Evolutionary conservation across 176 grass and related monocot species (phyloP).

Genomic region (Dactylis glomerata): DNA sequence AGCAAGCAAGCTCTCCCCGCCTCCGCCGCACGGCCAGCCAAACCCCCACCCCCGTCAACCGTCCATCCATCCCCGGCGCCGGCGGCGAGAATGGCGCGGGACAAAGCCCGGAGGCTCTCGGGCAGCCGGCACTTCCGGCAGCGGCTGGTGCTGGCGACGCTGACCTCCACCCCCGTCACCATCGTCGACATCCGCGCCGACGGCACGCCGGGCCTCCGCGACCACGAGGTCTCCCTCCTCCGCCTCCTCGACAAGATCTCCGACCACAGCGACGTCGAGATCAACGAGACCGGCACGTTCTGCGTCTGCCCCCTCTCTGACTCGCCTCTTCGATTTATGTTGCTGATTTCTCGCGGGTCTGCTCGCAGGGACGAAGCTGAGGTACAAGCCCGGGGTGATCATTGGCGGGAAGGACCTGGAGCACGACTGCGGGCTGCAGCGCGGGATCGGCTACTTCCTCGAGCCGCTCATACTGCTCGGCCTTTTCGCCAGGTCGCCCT

Average conservation of each 20-base stretch:
- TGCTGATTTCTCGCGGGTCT: neutral
- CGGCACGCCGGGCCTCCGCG: constrained; percentile 55
- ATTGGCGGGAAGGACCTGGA: constrained; percentile 56
- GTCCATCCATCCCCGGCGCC: neutral
- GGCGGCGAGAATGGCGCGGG: constrained; percentile 33
- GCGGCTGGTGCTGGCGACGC: constrained; percentile 75
- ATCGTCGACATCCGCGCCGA: constrained; percentile 72
- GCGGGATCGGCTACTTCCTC: constrained; percentile 81
- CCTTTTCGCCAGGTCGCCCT: constrained; percentile 58
- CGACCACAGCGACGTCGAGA: constrained; percentile 62
- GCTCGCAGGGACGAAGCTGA: constrained; percentile 65
- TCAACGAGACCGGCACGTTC: constrained; percentile 65
- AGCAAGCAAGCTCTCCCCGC: neutral
- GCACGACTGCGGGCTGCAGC: constrained; percentile 74
- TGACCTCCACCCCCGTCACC: constrained; percentile 55
- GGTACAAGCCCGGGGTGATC: constrained; percentile 68
- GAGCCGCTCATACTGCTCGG: constrained; percentile 78
- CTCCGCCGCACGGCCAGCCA: neutral
- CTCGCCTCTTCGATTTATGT: neutral
- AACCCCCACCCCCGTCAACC: neutral
- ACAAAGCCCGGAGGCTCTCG: constrained; percentile 40
- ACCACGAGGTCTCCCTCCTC: constrained; percentile 76
- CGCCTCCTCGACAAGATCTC: constrained; percentile 82
- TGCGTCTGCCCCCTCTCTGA: neutral
- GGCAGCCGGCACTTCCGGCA: constrained; percentile 73